Conservation (phyloP, 805 yeast species). For the Torulaspora indica region DNA sequence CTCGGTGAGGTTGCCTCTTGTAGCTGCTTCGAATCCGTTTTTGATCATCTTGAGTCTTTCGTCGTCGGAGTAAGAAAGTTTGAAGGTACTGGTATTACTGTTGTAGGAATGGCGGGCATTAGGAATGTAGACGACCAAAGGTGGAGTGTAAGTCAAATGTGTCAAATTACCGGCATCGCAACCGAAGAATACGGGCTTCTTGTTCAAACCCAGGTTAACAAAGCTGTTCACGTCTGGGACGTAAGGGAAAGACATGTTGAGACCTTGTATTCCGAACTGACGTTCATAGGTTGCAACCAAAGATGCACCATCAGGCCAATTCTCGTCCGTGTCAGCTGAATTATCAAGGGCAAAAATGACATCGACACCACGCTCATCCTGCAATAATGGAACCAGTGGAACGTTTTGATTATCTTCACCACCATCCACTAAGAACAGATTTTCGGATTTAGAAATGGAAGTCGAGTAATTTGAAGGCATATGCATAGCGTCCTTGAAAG, state of each 20-base stretch:
- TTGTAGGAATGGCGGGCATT: constrained; percentile 61
- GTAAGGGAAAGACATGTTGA: constrained; percentile 67
- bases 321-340: constrained; percentile 57
- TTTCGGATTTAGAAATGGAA: constrained; percentile 40
- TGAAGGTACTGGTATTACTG: constrained; percentile 70
- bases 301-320: constrained; percentile 69
- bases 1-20: constrained; percentile 60
- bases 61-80: constrained; percentile 55
- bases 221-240: constrained; percentile 71
- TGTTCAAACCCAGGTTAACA: constrained; percentile 53
- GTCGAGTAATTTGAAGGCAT: constrained; percentile 34
- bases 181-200: constrained; percentile 77
- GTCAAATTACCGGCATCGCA: constrained; percentile 66
- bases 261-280: constrained; percentile 49
- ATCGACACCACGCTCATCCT: constrained; percentile 58
- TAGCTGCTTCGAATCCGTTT: constrained; percentile 72
- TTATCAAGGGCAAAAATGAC: constrained; percentile 62
- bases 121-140: constrained; percentile 73
- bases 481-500: constrained; percentile 48
- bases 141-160: constrained; percentile 52
- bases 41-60: constrained; percentile 57
- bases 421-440: constrained; percentile 62
- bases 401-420: constrained; percentile 66
- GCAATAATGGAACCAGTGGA: constrained; percentile 58
- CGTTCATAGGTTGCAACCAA: constrained; percentile 53